Percentiles rank a stretch among this genome's conserved stretches.
Evolutionary conservation across 495 filamentous ascomycete genomes (phyloP).

Genomic region (Bathelium albidoporum): DNA sequence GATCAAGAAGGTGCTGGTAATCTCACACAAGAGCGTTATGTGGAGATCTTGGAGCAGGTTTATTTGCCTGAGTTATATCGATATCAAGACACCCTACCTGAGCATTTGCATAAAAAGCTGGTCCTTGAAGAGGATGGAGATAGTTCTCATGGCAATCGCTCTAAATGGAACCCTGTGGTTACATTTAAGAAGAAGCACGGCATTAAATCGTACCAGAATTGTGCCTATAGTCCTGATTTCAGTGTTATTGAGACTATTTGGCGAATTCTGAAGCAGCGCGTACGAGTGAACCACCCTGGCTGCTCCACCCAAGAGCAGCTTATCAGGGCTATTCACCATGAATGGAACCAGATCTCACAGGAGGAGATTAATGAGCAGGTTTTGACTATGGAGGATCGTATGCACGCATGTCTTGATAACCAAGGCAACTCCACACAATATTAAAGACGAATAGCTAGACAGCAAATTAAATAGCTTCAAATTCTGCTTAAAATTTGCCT

Average conservation of each 20-base stretch:
- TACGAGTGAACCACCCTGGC: not conserved
- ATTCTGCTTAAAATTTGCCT: too few relatives aligned
- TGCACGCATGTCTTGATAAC: not conserved
- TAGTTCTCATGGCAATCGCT: not conserved
- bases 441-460: not conserved
- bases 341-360: not conserved
- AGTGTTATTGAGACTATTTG: conserved; percentile 5
- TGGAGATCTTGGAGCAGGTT: not conserved
- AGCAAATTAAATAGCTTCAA: not conserved
- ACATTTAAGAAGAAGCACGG: not conserved
- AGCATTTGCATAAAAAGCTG: not conserved
- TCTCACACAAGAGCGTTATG: conserved; percentile 2
- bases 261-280: not conserved
- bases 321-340: not conserved
- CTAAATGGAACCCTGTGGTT: not conserved
- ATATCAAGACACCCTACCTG: not conserved
- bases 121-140: conserved; percentile 4
- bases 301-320: not conserved
- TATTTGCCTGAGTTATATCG: not conserved
- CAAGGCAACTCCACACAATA: not conserved
- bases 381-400: not conserved
- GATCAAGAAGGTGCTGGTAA: conserved; percentile 5
- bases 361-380: conserved; percentile 2
- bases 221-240: not conserved
- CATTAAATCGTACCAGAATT: conserved; percentile 4